phyloP scores from a whole-genome alignment of 257 asterid species.

The Thymus mandschuricus region DNA sequence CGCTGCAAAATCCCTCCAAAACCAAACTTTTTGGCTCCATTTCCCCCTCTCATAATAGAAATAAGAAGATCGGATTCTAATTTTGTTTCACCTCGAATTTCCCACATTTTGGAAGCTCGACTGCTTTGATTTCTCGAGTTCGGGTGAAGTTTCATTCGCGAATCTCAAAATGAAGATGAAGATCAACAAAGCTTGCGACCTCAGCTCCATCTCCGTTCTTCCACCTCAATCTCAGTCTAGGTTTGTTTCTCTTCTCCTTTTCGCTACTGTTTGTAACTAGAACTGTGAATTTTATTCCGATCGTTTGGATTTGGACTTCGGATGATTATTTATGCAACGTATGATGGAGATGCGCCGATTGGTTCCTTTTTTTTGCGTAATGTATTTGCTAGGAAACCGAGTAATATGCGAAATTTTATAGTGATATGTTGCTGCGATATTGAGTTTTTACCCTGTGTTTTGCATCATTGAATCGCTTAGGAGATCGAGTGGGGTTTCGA shows the following conservation, averaged over 20 bases:
- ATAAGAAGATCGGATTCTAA: not conserved
- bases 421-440: conserved; percentile 9
- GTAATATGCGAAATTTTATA: not conserved
- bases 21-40: conserved; percentile 31
- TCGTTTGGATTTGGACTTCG: not conserved
- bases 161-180: conserved; percentile 66
- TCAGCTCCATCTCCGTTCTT: conserved; percentile 88
- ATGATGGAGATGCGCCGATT: conserved; percentile 10
- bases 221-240: conserved; percentile 74
- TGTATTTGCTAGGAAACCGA: not conserved
- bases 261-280: conserved; percentile 5
- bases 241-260: conserved; percentile 36
- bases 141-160: conserved; percentile 18
- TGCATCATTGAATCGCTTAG: conserved; percentile 38
- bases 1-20: conserved; percentile 27
- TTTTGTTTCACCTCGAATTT: not conserved
- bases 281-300: not conserved
- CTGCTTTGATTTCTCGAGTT: conserved; percentile 1
- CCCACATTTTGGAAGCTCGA: not conserved
- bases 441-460: conserved; percentile 9
- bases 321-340: not conserved
- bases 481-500: conserved; percentile 51
- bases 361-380: not conserved
- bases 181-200: conserved; percentile 90
- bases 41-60: not conserved